A percentile compares a stretch with the other conserved stretches of the same genome.
phyloP scores from a whole-genome alignment of 2,329 filamentous ascomycete genomes.

The Microdochium bolleyi region DNA sequence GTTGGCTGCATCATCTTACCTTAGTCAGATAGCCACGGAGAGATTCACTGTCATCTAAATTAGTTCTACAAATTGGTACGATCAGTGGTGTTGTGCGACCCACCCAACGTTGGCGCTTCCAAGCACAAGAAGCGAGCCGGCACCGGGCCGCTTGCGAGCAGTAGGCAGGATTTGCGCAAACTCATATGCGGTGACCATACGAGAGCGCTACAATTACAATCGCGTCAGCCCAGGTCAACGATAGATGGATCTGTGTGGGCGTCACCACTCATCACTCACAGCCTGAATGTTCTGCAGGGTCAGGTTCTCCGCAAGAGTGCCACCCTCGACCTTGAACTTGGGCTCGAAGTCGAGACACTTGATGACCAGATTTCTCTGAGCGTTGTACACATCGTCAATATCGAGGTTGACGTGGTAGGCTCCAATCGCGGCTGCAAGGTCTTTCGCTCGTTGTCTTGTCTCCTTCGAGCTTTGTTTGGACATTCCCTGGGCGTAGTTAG shows the following conservation, averaged over 20 bases:
- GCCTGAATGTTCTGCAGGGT: conserved; percentile 64
- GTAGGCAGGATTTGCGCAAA: conserved; percentile 57
- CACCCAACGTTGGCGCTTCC: conserved; percentile 56
- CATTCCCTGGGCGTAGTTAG: conserved; percentile 37
- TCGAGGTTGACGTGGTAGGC: conserved; percentile 66
- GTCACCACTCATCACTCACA: conserved; percentile 25
- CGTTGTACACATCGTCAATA: conserved; percentile 60
- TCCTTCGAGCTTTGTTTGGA: conserved; percentile 57
- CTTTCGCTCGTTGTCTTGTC: conserved; percentile 57
- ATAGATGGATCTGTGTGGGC: conserved; percentile 58
- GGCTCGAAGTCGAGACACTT: conserved; percentile 49
- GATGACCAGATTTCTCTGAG: conserved; percentile 51
- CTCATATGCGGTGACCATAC: conserved; percentile 58
- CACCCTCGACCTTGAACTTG: conserved; percentile 54
- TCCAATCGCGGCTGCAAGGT: conserved; percentile 55
- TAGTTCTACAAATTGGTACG: not conserved
- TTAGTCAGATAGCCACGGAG: conserved; percentile 32
- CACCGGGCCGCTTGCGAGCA: conserved; percentile 44
- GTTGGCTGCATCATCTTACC: conserved; percentile 2
- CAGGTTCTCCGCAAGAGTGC: conserved; percentile 51
- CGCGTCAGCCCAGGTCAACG: conserved; percentile 46
- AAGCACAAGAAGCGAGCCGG: conserved; percentile 56
- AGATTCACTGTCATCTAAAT: conserved; percentile 25
- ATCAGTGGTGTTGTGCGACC: not conserved
- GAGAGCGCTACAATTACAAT: conserved; percentile 29